phyloP scores from a whole-genome alignment of 345 rosid genomes.

The Euclidium syriacum region DNA sequence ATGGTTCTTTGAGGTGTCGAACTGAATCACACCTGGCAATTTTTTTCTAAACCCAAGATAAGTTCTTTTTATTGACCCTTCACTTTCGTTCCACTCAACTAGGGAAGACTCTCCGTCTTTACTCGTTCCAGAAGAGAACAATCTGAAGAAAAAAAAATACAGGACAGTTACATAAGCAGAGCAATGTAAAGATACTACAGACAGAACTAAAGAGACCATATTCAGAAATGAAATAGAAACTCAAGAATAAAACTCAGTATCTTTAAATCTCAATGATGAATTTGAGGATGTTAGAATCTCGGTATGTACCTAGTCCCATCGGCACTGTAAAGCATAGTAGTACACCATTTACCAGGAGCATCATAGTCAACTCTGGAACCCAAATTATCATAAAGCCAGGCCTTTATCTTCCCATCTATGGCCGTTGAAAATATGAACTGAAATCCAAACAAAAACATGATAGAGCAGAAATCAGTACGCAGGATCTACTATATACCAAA shows the following conservation, averaged over 20 bases:
- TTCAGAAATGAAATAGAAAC: not conserved
- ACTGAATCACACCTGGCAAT: conserved; percentile 58
- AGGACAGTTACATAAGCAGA: not conserved
- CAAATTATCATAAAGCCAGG: conserved; percentile 78
- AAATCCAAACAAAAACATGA: conserved; percentile 11
- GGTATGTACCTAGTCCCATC: conserved; percentile 62
- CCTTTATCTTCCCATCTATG: conserved; percentile 81
- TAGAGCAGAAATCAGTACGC: conserved; percentile 1
- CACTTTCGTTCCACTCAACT: conserved; percentile 95
- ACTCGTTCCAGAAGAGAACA: conserved; percentile 91
- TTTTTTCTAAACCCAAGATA: conserved; percentile 68
- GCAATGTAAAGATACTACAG: no score
- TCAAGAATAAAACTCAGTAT: not conserved
- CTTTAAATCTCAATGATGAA: not conserved
- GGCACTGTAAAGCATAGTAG: conserved; percentile 82
- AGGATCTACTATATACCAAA: not conserved
- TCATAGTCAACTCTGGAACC: conserved; percentile 81
- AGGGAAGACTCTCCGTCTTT: conserved; percentile 80
- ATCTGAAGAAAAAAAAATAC: conserved; percentile 36
- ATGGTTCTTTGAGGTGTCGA: conserved; percentile 81
- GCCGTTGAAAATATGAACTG: conserved; percentile 85
- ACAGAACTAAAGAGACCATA: conserved; percentile 2
- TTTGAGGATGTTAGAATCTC: conserved; percentile 6
- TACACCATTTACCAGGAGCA: conserved; percentile 78
- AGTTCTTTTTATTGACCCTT: conserved; percentile 78